Evolutionary conservation across 2,329 filamentous ascomycete genomes (phyloP).

Genomic region (Colletotrichum sp.): DNA sequence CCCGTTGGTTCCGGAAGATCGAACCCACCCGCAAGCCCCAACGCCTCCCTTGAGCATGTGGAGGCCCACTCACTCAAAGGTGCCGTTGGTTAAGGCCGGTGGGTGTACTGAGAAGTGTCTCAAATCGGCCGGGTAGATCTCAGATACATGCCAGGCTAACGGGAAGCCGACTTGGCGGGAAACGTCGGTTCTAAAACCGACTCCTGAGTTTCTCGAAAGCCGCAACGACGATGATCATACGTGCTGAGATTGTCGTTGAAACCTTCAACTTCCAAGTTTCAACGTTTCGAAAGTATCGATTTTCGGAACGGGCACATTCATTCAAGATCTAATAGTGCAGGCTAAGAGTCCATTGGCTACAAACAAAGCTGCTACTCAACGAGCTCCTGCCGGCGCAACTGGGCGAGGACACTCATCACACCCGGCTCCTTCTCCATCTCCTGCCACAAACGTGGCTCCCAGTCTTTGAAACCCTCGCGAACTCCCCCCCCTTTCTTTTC

Average conservation of each 20-base stretch:
- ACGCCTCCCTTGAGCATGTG: background rate
- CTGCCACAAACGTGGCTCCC: constrained; percentile 62
- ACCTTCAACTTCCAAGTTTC: background rate
- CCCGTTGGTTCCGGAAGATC: background rate
- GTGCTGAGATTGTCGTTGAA: background rate
- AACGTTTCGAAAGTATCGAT: background rate
- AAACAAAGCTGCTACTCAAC: background rate
- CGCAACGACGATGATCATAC: background rate
- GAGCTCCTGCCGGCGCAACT: background rate
- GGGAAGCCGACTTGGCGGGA: background rate
- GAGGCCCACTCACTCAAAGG: background rate
- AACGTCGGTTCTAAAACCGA: background rate
- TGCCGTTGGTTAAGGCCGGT: background rate
- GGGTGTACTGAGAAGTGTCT: background rate
- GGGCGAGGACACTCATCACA: background rate
- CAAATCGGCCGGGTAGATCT: background rate
- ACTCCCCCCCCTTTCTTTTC: constrained; percentile 34
- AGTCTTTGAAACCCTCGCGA: constrained; percentile 43
- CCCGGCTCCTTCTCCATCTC: constrained; percentile 56
- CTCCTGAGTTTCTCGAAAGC: background rate
- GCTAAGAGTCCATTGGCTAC: background rate
- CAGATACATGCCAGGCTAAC: background rate
- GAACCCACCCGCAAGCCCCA: background rate
- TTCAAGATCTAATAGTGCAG: background rate
- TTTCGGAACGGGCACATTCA: background rate